Evolutionary conservation across 441 rosid genomes (phyloP).

Genomic region (Erodium moschatum): DNA sequence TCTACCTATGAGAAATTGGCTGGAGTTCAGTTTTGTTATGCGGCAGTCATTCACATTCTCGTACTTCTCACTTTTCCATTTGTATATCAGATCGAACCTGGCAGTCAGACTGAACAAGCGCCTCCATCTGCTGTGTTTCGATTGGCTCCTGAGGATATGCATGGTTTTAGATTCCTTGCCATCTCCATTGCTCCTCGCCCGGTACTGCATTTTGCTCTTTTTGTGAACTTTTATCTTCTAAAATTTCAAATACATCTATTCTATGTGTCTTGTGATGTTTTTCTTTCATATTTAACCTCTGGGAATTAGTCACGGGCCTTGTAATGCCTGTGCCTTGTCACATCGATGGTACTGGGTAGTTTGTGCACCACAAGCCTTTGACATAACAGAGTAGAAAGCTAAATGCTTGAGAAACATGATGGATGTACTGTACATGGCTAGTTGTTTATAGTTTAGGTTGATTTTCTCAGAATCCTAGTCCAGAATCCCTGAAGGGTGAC

Average conservation of each 20-base stretch:
- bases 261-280: background rate
- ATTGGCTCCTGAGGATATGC: conserved; percentile 71
- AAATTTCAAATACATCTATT: conserved; percentile 8
- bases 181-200: conserved; percentile 91
- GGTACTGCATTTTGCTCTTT: conserved; percentile 37
- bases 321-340: background rate
- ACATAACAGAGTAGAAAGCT: conserved; percentile 8
- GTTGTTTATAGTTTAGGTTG: background rate
- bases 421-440: background rate
- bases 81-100: conserved; percentile 76
- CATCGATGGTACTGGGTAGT: background rate
- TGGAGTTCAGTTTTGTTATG: conserved; percentile 14
- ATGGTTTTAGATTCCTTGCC: conserved; percentile 76
- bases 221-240: conserved; percentile 10
- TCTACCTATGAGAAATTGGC: background rate
- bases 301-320: conserved; percentile 5
- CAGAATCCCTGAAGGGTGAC: background rate
- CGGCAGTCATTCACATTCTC: conserved; percentile 14
- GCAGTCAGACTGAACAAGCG: conserved; percentile 97
- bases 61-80: conserved; percentile 17
- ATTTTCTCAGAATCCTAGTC: conserved; percentile 6
- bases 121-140: conserved; percentile 83
- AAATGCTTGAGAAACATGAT: background rate
- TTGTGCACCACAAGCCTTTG: background rate
- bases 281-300: background rate